Conservation (phyloP, 164 flowering plant species). For the Houttuynia cordata region DNA sequence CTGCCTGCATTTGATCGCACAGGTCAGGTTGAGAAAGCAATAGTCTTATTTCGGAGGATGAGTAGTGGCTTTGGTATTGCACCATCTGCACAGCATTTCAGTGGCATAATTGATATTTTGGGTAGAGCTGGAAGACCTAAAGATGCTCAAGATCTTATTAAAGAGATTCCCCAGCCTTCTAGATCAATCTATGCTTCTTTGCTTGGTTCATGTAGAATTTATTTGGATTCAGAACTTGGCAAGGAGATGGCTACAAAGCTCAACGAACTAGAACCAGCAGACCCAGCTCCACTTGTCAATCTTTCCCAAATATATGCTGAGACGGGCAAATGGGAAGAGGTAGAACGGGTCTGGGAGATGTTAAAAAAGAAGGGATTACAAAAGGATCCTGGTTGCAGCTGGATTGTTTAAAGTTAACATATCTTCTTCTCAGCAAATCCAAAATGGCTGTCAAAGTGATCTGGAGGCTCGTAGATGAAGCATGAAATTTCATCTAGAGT, state of each 20-base stretch:
- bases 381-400: constrained; percentile 48
- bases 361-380: constrained; percentile 31
- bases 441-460: constrained; percentile 49
- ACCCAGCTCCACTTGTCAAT: constrained; percentile 46
- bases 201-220: constrained; percentile 46
- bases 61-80: constrained; percentile 24
- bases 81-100: constrained; percentile 38
- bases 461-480: constrained; percentile 73
- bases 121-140: constrained; percentile 45
- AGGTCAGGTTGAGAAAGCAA: constrained; percentile 46
- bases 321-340: constrained; percentile 55
- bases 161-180: constrained; percentile 30
- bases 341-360: constrained; percentile 36
- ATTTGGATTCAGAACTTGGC: constrained; percentile 37
- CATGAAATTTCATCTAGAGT: constrained; percentile 91
- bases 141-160: constrained; percentile 42
- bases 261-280: constrained; percentile 40
- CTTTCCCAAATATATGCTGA: constrained; percentile 56
- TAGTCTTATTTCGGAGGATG: constrained; percentile 41
- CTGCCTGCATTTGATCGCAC: constrained; percentile 50
- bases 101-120: constrained; percentile 66
- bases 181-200: constrained; percentile 41
- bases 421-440: constrained; percentile 44
- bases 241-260: constrained; percentile 50
- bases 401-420: constrained; percentile 11